These are phyloP conservation scores for Syzygium oleosum DNA, from an alignment of 345 rosid genomes.

Conservation along the genomic window DNA sequence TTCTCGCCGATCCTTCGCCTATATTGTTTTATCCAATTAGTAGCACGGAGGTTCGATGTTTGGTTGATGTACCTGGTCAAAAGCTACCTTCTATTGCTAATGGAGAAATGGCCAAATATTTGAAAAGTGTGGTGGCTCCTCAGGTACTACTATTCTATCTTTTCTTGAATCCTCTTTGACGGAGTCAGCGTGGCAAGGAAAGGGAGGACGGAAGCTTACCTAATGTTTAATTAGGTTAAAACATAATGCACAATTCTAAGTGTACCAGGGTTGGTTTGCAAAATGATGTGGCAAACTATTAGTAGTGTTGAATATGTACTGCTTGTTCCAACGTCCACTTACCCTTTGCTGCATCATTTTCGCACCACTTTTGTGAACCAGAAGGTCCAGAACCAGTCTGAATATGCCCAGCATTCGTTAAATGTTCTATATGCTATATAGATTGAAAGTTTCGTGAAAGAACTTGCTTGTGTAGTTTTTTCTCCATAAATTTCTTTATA, in stretches of 20 bases:
- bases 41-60: constrained; percentile 14
- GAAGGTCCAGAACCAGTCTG: neutral
- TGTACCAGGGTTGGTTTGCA: neutral
- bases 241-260: neutral
- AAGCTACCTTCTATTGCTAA: constrained; percentile 13
- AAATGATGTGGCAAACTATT: neutral
- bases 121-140: constrained; percentile 9
- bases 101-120: constrained; percentile 13
- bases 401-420: neutral
- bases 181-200: neutral
- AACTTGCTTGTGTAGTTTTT: neutral
- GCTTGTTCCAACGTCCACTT: neutral
- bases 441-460: neutral
- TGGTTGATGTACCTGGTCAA: constrained; percentile 16
- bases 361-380: neutral
- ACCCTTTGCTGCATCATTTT: neutral
- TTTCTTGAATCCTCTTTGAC: neutral
- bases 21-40: constrained; percentile 16
- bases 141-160: constrained; percentile 4
- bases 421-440: neutral
- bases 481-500: neutral
- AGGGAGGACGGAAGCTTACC: neutral
- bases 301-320: neutral
- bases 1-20: constrained; percentile 12
- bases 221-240: neutral